Evolutionary conservation across 75 land plant species (phyloP), one percentile per base, ranked within the genome.

Genomic region (Larix kaempferi): DNA sequence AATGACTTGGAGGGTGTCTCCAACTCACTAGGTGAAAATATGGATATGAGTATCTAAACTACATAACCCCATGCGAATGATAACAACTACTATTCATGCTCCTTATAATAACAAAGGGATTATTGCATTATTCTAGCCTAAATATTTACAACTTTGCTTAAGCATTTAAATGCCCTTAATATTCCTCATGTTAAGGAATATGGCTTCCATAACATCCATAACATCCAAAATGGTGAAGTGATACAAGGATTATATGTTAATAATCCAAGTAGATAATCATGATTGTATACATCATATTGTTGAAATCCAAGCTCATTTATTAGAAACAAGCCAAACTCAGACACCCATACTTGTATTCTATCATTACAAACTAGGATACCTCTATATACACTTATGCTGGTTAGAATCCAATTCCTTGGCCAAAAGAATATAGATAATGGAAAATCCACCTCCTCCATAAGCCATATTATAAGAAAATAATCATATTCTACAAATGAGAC

Each of bases 361-460:
- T 93, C 95, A 76, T 93, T 89, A 91, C 49, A 93, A 67, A 26
- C 78, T 80, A 0, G 95, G 95, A 71, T 88, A 91, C 55, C 93
- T 74, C 77, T 82, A 81, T 10, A 91, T 81, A 76, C 93, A 91
- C 26, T 80, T 56, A 59, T 92, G 92, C 74, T 92, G 95, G 85
- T 86, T 90, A 27, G 62, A 57, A 12, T 73, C 78, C 17, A 92
- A 82, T 6, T 82, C 87, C 39, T 44, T 75, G 27, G 92, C 92
- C 54, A 92, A 71, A 10, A 89, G 84, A 59, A 29, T 29, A 29
- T 79, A 81, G 73, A 91, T 91, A 54, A 91, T 87, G 57, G 93
- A 91, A 81, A 92, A 90, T 5, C 94, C 92, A 7, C 94, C 94
- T 23, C 94, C 94, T 75, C 94, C 94, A 78, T 82, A 92, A 12